Evolutionary conservation across 371 early-diverging fungal species (phyloP), one percentile per base, ranked within the genome.

Genomic region (Nematocida sp.): DNA sequence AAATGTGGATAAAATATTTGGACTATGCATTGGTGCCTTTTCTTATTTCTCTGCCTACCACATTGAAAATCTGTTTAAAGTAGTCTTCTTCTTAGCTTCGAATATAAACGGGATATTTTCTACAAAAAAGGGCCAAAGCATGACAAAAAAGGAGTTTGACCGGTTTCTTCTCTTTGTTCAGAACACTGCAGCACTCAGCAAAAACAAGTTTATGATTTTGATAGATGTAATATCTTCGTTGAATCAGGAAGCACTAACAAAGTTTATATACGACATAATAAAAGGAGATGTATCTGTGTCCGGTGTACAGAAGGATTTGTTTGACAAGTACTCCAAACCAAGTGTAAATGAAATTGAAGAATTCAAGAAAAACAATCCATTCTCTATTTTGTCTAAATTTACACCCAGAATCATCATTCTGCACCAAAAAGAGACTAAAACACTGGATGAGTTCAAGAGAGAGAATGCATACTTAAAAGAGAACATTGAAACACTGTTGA

Each of bases 31-130:
- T 44, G 57, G 25, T 6, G 69, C 58, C 11, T 55, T 69, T n/a
- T 40, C 69, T 1, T 78, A 70, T 54, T 61, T 78, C 23, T 40
- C 61, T 7, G 7, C 33, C 9, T 27, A 75, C 40, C 20, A 70
- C 39, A 60, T 70, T 13, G 57, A 78, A 39, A 23, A 50, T 4
- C 25, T 78, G 23, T 66, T 69, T 56, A 78, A 78, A 66, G 23
- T 78, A 23, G 20, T 60, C 13, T 67, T 70, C 60, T 56, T 78
- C 3, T 40, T 78, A 33, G 39, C 42, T 18, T 54, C 71, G 5
- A 78, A 70, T 60, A 13, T 78, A 11, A 78, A 78, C 42, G 80
- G 80, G 25, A 33, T 78, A 15, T 78, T 78, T 45, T 56, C 13
- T 56, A 55, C 52, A 0, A 39, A 67, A 70, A 66, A 50, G 20